These are phyloP conservation scores for Cyclospora cayetanensis DNA, from an alignment of 169 alveolate genomes.

Conservation along the genomic window DNA sequence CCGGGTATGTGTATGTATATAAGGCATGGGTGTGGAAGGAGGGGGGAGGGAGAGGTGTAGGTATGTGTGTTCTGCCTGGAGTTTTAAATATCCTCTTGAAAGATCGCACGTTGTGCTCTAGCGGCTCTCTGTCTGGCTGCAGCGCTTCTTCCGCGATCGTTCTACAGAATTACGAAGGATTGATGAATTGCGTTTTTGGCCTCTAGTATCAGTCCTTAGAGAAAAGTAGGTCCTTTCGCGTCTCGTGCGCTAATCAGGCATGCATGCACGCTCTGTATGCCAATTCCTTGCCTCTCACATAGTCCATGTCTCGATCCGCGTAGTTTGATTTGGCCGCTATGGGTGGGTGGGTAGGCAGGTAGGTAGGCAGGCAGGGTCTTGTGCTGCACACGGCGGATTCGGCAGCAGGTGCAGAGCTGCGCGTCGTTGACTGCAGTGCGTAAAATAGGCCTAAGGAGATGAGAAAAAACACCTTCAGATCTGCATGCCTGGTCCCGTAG, in stretches of 20 bases:
- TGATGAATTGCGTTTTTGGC: slow-evolving; percentile 69
- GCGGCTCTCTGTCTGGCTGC: neutral
- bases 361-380: no score
- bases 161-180: slow-evolving; percentile 61
- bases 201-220: slow-evolving; percentile 61
- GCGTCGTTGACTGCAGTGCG: no score
- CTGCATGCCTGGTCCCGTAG: no score
- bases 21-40: neutral
- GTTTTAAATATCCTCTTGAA: neutral
- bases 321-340: no score
- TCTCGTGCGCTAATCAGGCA: no score
- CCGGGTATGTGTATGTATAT: neutral
- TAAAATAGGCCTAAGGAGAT: no score
- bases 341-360: no score
- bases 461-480: no score
- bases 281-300: no score
- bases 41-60: neutral
- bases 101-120: neutral
- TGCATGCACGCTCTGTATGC: neutral
- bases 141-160: slow-evolving; percentile 65
- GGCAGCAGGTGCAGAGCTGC: no score
- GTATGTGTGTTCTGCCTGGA: neutral
- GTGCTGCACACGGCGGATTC: no score
- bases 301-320: no score
- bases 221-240: slow-evolving; percentile 69